Evolutionary conservation across 345 rosid species (phyloP), one percentile per base, ranked within the genome.

Genomic region (Gossypium arboreum): DNA sequence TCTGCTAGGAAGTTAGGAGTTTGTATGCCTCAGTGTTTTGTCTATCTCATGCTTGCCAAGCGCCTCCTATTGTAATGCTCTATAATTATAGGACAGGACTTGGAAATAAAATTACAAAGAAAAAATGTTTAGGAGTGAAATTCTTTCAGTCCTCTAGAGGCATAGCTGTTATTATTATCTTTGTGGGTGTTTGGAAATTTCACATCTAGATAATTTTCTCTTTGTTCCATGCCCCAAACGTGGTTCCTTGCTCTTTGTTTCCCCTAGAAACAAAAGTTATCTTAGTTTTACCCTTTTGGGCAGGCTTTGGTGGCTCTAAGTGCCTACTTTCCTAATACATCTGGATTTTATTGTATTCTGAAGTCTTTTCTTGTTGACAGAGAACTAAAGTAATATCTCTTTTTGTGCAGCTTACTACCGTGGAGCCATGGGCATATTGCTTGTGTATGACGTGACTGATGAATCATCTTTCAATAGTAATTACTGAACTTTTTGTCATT

Each of bases 341-440:
- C 29, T 12, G 41, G 68, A 63, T 63, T 63, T 52, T 16, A 24
- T 55, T 56, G 6, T 50, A 10, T 74, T 20, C 51, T 15, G 16
- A 41, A 55, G 50, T 39, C 57, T 68, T 13, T 1, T 13, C 16
- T 80, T 20, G 74, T 50, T 44, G 59, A 54, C 47, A 27, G 20
- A 50, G 8, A 2, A 52, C 20, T 61, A 72, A 5, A 62, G n/a
- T 62, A 12, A 62, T 48, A 51, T 67, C 64, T 43, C 18, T 52
- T 73, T 63, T 79, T 75, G 43, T 84, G 84, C 93, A 95, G 99
- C 99, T 72, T 95, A 95, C 83, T 95, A 95, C 80, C 94, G 98
- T 54, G 99, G 98, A 81, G 99, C 98, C 71, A 95, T 95, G 99
- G 99, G 99, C 13, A 95, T 95, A 71, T 90, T 95, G 88, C 97